Evolutionary conservation across 2,329 filamentous ascomycete species (phyloP).

Genomic region (Exserohilum rostratum): DNA sequence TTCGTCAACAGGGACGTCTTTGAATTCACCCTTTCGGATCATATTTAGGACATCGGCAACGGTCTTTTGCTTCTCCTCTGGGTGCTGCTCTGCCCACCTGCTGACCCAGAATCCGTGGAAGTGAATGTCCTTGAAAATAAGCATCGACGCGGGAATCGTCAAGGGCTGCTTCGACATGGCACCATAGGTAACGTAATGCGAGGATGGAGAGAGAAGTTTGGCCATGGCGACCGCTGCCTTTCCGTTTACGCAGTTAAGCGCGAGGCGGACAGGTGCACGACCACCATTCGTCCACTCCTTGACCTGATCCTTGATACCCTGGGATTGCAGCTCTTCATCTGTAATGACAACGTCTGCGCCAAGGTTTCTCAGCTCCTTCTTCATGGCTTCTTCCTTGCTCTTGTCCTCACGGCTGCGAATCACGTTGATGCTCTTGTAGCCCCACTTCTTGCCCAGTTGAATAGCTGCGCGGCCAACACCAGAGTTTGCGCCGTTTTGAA

Average conservation of each 20-base stretch:
- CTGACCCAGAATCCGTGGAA: constrained; percentile 97
- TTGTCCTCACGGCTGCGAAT: constrained; percentile 77
- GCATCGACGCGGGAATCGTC: constrained; percentile 75
- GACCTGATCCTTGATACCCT: constrained; percentile 67
- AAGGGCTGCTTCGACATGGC: constrained; percentile 93
- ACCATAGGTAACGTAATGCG: constrained; percentile 88
- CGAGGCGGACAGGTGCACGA: constrained; percentile 74
- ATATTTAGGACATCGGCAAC: constrained; percentile 84
- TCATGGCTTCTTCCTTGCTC: constrained; percentile 69
- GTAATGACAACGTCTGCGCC: constrained; percentile 69
- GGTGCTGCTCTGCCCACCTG: constrained; percentile 80
- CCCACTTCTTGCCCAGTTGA: constrained; percentile 85
- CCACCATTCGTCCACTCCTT: constrained; percentile 73
- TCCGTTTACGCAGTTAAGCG: constrained; percentile 92
- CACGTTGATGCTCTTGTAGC: constrained; percentile 87
- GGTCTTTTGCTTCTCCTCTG: constrained; percentile 75
- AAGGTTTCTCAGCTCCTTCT: constrained; percentile 64
- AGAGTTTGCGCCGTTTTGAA: constrained; percentile 96
- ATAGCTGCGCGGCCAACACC: constrained; percentile 91
- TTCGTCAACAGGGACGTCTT: constrained; percentile 80
- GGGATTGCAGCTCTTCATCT: constrained; percentile 64
- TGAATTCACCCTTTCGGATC: constrained; percentile 77
- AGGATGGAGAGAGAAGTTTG: constrained; percentile 69
- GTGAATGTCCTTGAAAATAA: constrained; percentile 91
- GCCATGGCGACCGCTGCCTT: constrained; percentile 80